A percentile compares a stretch with the other conserved stretches of the same genome.
phyloP scores from a whole-genome alignment of 768 basidiomycete species.

The Agrocybe pediades region DNA sequence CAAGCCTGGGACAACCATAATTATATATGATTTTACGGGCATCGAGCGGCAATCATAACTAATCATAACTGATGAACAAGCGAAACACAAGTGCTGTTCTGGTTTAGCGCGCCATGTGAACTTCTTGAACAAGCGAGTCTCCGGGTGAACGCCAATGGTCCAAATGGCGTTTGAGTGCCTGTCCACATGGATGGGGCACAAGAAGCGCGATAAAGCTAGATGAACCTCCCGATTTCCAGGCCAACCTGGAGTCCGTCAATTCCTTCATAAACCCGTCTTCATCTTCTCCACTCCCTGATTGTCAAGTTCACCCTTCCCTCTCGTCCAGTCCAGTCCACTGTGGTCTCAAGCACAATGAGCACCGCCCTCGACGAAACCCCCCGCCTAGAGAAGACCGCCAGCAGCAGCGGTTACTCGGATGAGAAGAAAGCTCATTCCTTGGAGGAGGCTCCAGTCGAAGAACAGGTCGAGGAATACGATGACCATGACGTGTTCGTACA shows the following conservation, averaged over 20 bases:
- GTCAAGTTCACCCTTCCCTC: slow-evolving; percentile 6
- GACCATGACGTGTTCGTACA: slow-evolving; percentile 48
- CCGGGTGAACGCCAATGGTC: not conserved
- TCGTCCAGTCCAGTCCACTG: not conserved
- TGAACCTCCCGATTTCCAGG: slow-evolving; percentile 1
- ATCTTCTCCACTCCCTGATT: slow-evolving; percentile 5
- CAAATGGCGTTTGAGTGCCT: slow-evolving; percentile 10
- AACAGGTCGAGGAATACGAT: slow-evolving; percentile 26
- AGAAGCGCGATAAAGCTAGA: not conserved
- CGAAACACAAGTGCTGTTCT: not conserved
- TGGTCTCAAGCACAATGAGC: slow-evolving; percentile 10
- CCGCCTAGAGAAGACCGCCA: slow-evolving; percentile 8
- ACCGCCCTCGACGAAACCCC: slow-evolving; percentile 10
- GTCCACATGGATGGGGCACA: slow-evolving; percentile 8
- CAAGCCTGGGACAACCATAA: not conserved
- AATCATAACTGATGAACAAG: not conserved
- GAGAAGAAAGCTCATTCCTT: slow-evolving; percentile 26
- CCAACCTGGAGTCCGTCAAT: not conserved
- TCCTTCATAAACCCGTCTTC: not conserved
- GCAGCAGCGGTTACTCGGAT: slow-evolving; percentile 17
- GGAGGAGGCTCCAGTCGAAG: slow-evolving; percentile 22
- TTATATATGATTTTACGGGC: not conserved
- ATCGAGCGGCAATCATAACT: not conserved
- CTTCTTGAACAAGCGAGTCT: not conserved
- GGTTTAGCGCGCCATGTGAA: slow-evolving; percentile 6